phyloP scores from a whole-genome alignment of 2,329 filamentous ascomycete species.

The Monilinia aucupariae region DNA sequence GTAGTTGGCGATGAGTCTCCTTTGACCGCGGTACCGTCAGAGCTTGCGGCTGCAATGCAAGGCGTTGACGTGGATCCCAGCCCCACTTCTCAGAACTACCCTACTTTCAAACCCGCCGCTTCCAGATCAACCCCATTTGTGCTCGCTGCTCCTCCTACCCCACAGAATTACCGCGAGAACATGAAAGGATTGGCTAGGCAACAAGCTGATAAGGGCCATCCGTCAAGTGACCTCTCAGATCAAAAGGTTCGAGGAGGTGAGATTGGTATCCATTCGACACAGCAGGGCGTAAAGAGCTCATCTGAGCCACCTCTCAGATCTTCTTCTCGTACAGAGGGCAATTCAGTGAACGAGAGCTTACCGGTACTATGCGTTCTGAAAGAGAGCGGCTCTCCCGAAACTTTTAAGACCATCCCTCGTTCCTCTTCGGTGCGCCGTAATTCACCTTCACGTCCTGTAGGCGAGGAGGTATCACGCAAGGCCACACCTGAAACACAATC shows the following conservation, averaged over 20 bases:
- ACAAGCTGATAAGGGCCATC: background rate
- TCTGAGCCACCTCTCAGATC: slow-evolving; percentile 14
- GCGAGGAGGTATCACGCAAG: slow-evolving; percentile 20
- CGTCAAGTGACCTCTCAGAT: background rate
- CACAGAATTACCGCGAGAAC: slow-evolving; percentile 21
- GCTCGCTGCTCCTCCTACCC: slow-evolving; percentile 27
- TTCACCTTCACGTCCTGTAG: slow-evolving; percentile 20
- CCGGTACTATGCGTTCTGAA: background rate
- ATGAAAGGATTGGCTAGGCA: slow-evolving; percentile 9
- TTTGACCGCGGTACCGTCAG: slow-evolving; percentile 25
- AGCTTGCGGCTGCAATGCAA: slow-evolving; percentile 29
- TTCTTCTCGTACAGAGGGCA: background rate
- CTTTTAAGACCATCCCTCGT: background rate
- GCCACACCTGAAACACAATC: slow-evolving; percentile 14
- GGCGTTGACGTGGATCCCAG: slow-evolving; percentile 26
- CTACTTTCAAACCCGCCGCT: background rate
- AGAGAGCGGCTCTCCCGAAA: background rate
- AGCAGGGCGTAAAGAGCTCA: background rate
- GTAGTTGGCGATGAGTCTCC: slow-evolving; percentile 17
- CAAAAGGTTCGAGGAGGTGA: slow-evolving; percentile 5
- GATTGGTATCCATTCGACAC: background rate
- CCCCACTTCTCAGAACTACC: slow-evolving; percentile 18
- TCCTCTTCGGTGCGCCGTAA: slow-evolving; percentile 14
- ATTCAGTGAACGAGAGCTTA: background rate
- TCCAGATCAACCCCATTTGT: slow-evolving; percentile 25